phyloP scores from a whole-genome alignment of 441 rosid species.

The Gossypium gossypioides region DNA sequence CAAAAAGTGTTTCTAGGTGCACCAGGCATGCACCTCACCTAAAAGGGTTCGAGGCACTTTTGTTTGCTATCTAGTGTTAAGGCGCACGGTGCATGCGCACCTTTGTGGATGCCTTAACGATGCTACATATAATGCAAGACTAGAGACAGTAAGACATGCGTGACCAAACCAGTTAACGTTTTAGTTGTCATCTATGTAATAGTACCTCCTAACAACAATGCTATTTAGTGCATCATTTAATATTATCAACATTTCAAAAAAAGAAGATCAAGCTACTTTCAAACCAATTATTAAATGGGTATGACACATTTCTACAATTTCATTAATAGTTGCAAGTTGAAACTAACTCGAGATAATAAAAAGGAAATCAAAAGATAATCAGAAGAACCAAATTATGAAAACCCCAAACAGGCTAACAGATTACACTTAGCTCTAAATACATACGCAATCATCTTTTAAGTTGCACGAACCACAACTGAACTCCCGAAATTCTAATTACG shows the following conservation, averaged over 20 bases:
- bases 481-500: conserved; percentile 2
- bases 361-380: neutral
- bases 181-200: no score
- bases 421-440: neutral
- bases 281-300: neutral
- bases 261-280: neutral
- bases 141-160: no score
- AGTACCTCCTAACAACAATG: no score
- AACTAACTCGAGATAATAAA: neutral
- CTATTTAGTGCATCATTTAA: neutral
- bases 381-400: neutral
- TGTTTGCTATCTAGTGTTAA: no score
- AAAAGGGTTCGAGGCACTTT: no score
- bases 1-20: neutral
- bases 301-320: neutral
- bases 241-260: neutral
- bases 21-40: no score
- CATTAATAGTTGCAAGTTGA: neutral
- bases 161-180: no score
- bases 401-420: neutral
- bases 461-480: neutral
- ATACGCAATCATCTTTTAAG: neutral
- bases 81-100: no score
- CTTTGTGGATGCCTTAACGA: no score
- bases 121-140: no score